Percentiles rank a stretch among this genome's conserved stretches.
These are phyloP conservation scores for Solanum lycopersicoides DNA, from an alignment of 257 asterid genomes.

Conservation along the genomic window DNA sequence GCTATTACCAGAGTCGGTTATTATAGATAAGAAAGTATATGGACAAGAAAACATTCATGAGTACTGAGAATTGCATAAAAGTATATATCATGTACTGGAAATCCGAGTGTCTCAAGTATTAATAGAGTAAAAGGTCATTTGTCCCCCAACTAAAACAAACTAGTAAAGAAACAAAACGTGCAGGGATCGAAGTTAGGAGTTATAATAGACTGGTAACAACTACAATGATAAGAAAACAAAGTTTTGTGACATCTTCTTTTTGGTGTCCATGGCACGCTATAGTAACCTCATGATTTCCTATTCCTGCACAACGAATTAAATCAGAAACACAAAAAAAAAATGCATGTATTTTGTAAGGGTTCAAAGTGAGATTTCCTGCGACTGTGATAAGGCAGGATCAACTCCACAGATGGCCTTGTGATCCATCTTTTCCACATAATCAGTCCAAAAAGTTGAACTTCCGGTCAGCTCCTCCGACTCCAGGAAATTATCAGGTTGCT, in stretches of 20 bases:
- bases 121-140: not conserved
- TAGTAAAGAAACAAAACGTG: not conserved
- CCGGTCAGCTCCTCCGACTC: not conserved
- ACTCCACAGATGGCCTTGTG: not conserved
- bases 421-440: not conserved
- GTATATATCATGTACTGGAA: not conserved
- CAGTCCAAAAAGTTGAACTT: not conserved
- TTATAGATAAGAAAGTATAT: not conserved
- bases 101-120: not conserved
- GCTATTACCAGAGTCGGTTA: not conserved
- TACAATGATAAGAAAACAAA: too few species aligned
- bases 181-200: not conserved
- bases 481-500: not conserved
- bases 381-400: not conserved
- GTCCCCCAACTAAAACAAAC: not conserved
- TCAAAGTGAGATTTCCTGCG: not conserved
- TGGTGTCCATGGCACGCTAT: not conserved
- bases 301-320: not conserved
- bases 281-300: not conserved
- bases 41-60: not conserved
- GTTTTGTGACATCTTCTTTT: not conserved
- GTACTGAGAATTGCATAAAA: not conserved
- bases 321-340: not conserved
- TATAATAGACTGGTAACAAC: not conserved
- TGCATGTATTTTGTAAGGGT: not conserved